A percentile compares a stretch with the other conserved stretches of the same genome.
Conservation (phyloP, 768 basidiomycete species). For the Boletus edulis region DNA sequence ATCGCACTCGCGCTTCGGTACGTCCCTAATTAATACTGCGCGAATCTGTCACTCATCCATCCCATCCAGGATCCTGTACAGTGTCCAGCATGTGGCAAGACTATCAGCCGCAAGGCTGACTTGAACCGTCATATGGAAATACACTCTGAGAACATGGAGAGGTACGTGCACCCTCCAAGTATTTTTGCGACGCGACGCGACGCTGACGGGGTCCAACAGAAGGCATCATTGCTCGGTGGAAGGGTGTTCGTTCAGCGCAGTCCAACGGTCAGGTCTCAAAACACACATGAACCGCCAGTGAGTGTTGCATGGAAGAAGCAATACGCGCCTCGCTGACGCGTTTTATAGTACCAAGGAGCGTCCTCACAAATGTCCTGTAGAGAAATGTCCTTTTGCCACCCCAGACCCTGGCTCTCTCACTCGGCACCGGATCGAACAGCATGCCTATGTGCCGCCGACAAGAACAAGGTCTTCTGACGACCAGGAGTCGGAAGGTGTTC, state of each 20-base stretch:
- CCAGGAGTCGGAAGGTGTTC: no score
- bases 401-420: neutral
- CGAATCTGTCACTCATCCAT: neutral
- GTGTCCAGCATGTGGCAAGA: conserved; percentile 15
- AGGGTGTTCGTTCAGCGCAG: conserved; percentile 16
- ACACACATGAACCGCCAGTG: conserved; percentile 32
- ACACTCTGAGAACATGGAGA: conserved; percentile 18
- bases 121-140: conserved; percentile 26
- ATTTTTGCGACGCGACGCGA: neutral
- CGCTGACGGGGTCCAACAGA: conserved; percentile 14
- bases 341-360: conserved; percentile 9
- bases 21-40: neutral
- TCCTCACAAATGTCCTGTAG: conserved; percentile 3
- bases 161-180: conserved; percentile 15
- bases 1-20: conserved; percentile 2
- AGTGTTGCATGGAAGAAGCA: conserved; percentile 3
- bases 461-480: no score
- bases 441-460: conserved; percentile 3
- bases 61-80: neutral
- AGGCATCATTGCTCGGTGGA: conserved; percentile 19
- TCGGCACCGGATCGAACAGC: neutral
- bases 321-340: neutral
- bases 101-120: conserved; percentile 25
- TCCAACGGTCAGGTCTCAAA: conserved; percentile 27
- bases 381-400: neutral